phyloP scores from a whole-genome alignment of 2,329 filamentous ascomycete genomes.

The Trichoderma aggressivum region DNA sequence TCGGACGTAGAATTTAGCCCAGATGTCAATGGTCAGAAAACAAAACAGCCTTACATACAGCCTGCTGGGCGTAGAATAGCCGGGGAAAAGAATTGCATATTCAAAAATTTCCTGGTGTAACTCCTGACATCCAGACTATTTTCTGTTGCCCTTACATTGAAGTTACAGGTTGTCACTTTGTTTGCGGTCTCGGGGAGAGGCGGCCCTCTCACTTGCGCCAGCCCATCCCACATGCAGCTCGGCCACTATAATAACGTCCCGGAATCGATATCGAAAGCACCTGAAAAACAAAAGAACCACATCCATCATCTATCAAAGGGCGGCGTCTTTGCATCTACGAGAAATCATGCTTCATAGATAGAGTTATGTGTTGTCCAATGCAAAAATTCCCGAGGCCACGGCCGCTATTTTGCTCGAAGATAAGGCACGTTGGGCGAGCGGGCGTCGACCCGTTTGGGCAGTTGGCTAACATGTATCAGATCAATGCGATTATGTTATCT shows the following conservation, averaged over 20 bases:
- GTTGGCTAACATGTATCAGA: not conserved
- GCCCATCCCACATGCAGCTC: not conserved
- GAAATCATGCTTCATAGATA: conserved; percentile 11
- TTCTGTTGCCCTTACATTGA: not conserved
- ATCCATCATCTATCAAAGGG: not conserved
- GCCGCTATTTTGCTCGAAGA: not conserved
- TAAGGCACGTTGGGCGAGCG: conserved; percentile 7
- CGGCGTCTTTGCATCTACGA: not conserved
- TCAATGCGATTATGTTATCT: conserved; percentile 5
- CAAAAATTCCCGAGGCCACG: not conserved
- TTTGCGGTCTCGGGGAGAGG: not conserved
- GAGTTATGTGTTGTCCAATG: conserved; percentile 5
- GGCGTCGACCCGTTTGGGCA: conserved; percentile 12
- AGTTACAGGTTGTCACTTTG: not conserved
- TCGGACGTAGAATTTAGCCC: not conserved
- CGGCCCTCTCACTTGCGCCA: not conserved
- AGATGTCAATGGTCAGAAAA: not conserved
- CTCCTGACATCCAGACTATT: not conserved
- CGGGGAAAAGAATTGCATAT: not conserved
- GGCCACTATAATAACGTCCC: not conserved
- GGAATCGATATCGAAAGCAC: not conserved
- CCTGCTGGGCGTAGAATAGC: not conserved
- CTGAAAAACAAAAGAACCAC: not conserved
- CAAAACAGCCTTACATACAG: not conserved
- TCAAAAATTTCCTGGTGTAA: not conserved